Evolutionary conservation across 345 rosid species (phyloP).

Genomic region (Populus pruinosa): DNA sequence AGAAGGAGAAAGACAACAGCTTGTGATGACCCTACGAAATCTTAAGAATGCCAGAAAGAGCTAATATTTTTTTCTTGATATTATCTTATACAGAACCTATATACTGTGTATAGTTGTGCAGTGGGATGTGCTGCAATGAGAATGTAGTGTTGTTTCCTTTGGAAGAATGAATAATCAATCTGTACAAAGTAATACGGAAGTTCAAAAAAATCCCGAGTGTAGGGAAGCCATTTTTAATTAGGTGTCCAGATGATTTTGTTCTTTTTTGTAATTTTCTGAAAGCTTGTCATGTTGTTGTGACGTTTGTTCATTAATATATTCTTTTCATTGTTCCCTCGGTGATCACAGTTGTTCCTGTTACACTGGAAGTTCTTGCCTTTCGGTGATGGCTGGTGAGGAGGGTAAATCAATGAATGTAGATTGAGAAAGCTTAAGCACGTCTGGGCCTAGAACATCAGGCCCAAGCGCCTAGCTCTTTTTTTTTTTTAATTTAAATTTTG

Average conservation of each 20-base stretch:
- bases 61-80: slow-evolving; percentile 26
- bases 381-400: too few species aligned
- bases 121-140: slow-evolving; percentile 7
- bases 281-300: too few species aligned
- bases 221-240: slow-evolving; percentile 7
- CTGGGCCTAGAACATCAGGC: too few species aligned
- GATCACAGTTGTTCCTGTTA: too few species aligned
- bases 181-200: slow-evolving; percentile 37
- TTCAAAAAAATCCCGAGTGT: slow-evolving; percentile 11
- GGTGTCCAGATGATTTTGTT: too few species aligned
- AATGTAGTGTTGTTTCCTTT: slow-evolving; percentile 8
- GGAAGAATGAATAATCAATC: slow-evolving; percentile 32
- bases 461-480: too few species aligned
- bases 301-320: not conserved
- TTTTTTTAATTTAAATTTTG: too few species aligned
- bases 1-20: slow-evolving; percentile 90
- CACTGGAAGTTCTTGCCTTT: too few species aligned
- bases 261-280: too few species aligned
- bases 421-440: too few species aligned
- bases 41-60: slow-evolving; percentile 68
- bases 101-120: slow-evolving; percentile 41
- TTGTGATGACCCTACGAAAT: slow-evolving; percentile 77
- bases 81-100: slow-evolving; percentile 7
- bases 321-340: too few species aligned
- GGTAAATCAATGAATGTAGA: too few species aligned